These are phyloP conservation scores for Lycium barbarum DNA, from an alignment of 257 asterid species.

Conservation along the genomic window DNA sequence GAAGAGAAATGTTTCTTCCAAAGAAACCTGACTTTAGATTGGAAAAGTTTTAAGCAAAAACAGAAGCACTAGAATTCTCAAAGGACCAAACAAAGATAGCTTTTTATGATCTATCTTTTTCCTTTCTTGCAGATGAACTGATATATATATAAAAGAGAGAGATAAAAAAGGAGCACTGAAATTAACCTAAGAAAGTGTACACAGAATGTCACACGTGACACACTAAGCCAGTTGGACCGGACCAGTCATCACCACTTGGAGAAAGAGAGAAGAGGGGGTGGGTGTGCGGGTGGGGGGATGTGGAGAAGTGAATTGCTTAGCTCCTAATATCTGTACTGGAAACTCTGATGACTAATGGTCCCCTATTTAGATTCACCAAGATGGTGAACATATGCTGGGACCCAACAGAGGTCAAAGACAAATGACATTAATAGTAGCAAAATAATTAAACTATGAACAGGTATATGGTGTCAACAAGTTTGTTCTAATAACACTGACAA, in stretches of 20 bases:
- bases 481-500: not conserved
- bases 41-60: constrained; percentile 41
- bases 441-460: not conserved
- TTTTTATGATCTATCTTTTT: constrained; percentile 1
- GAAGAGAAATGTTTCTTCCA: constrained; percentile 23
- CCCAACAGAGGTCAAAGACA: constrained; percentile 1
- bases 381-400: constrained; percentile 33
- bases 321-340: constrained; percentile 12
- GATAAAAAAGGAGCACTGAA: not conserved
- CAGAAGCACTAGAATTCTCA: constrained; percentile 31
- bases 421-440: constrained; percentile 24
- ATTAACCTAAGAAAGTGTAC: constrained; percentile 7
- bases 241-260: not conserved
- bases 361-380: constrained; percentile 34
- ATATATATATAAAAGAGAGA: constrained; percentile 1
- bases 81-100: constrained; percentile 35
- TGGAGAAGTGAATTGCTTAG: constrained; percentile 8
- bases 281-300: not conserved
- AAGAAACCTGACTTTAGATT: constrained; percentile 30
- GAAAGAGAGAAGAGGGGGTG: not conserved
- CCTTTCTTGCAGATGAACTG: not conserved
- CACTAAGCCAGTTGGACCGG: not conserved
- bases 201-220: constrained; percentile 27
- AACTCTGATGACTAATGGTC: constrained; percentile 19
- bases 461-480: not conserved